Conservation (phyloP, 1,284 basidiomycete species). For the Phlebopus sp. region DNA sequence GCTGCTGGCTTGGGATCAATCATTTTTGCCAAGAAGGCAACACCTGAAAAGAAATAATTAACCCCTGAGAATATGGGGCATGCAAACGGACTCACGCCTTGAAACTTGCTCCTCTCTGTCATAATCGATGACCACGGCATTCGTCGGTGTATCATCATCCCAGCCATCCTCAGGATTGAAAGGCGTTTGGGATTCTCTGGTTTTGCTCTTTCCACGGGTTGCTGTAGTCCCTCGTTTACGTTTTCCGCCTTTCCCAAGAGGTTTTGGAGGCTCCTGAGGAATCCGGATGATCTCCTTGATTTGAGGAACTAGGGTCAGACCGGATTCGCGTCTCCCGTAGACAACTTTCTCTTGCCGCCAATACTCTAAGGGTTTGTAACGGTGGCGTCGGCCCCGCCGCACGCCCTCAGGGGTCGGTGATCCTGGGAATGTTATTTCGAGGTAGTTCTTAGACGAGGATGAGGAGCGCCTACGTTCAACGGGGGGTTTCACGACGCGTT, state of each 20-base stretch:
- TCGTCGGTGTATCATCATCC: constrained; percentile 77
- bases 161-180: constrained; percentile 78
- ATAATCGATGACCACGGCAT: constrained; percentile 72
- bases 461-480: constrained; percentile 22
- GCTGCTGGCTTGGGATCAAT: constrained; percentile 57
- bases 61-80: not conserved
- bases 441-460: not conserved
- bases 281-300: constrained; percentile 82
- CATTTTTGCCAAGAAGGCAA: constrained; percentile 72
- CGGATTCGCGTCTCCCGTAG: constrained; percentile 62
- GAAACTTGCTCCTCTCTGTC: constrained; percentile 57
- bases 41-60: constrained; percentile 42
- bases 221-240: constrained; percentile 38
- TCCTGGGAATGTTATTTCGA: constrained; percentile 17
- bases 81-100: constrained; percentile 56
- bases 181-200: constrained; percentile 38
- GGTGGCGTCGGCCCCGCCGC: constrained; percentile 71
- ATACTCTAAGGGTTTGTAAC: constrained; percentile 80
- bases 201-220: constrained; percentile 38
- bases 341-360: constrained; percentile 94
- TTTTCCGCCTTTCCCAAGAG: constrained; percentile 49
- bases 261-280: constrained; percentile 61
- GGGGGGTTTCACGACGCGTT: constrained; percentile 14
- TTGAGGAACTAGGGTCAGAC: constrained; percentile 64
- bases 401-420: constrained; percentile 51